Base-by-base conservation (phyloP, 352 stramenopile species). In the Globisporangium takayamanum region DNA sequence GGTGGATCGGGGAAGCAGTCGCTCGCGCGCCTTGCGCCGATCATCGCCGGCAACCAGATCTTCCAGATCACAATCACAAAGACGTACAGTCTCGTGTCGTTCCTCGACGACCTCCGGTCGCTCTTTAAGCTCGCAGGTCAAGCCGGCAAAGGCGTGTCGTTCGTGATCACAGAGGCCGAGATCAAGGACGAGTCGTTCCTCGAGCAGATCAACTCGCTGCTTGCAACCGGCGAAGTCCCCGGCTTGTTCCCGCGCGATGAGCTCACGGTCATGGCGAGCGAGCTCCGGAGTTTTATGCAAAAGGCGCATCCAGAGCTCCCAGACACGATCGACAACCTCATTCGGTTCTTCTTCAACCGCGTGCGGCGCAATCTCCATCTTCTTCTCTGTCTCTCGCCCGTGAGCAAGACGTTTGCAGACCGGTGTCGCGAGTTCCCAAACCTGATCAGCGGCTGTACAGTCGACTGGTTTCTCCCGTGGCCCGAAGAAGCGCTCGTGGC, bases 391-490 rank as follows among this genome's bases (percentile, higher is more conserved):
- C 78, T 97, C 18, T 97, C 88, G 10, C 90, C 90, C 0, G 84
- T 97, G 18, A 93, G 79, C 60, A 55, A 69, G 26, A 64, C 59
- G 8, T 96, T 97, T 60, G 71, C 74, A 3, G 87, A 94, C 8
- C 72, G 87, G 1, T 92, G 85, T 51, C 79, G 85, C 12, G 88
- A 95, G 53, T 97, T 97, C 52, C 89, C 90, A 4, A 86, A 91
- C 39, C 66, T 97, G 18, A 84, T 97, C 41, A 89, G 68, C 58
- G 87, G 86, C 10, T 96, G 79, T 52, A 96, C 83, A 5, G 87
- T 97, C 51, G 83, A 97, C 63, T 97, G 88, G 87, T 97, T 96
- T 60, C 62, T 97, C 45, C 69, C 87, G 5, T 97, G 90, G 89
- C 90, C 90, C 1, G 70, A 88, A 41, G 82, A 97, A 55, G 90